phyloP scores from a whole-genome alignment of 305 asterid genomes.

The Fraxinus greggii region DNA sequence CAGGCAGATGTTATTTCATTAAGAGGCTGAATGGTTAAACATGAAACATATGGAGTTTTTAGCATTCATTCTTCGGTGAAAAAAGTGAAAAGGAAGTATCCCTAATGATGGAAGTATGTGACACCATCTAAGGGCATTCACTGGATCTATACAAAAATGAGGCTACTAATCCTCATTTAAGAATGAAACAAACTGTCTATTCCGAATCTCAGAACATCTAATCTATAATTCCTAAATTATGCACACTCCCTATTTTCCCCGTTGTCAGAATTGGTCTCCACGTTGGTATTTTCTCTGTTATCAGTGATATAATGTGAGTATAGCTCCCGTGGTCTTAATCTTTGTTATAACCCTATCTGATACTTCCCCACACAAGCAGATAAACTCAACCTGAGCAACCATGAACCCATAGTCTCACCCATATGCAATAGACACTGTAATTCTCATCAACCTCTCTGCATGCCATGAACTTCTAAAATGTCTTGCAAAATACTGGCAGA shows the following conservation, averaged over 20 bases:
- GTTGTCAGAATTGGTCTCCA: not conserved
- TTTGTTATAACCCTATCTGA: not conserved
- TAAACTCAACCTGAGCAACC: constrained; percentile 6
- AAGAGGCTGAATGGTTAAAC: not conserved
- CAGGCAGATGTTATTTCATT: not conserved
- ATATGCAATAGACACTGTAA: constrained; percentile 1
- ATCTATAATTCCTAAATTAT: not conserved
- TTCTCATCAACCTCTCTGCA: not conserved
- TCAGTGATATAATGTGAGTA: not conserved
- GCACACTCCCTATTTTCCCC: not conserved
- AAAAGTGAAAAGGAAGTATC: not conserved
- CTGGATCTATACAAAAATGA: not conserved
- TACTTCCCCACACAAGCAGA: not conserved
- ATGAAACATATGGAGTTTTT: not conserved
- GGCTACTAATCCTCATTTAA: not conserved
- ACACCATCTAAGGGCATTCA: not conserved
- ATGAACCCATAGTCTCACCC: not conserved
- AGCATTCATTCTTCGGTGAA: not conserved
- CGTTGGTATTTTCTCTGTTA: not conserved
- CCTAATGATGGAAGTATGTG: not conserved
- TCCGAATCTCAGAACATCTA: not conserved
- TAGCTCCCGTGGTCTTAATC: not conserved
- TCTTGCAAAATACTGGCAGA: not conserved
- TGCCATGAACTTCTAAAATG: constrained; percentile 3
- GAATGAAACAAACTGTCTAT: not conserved